Base-by-base conservation (phyloP, 2,329 filamentous ascomycete genomes). In the Apiospora koreana region DNA sequence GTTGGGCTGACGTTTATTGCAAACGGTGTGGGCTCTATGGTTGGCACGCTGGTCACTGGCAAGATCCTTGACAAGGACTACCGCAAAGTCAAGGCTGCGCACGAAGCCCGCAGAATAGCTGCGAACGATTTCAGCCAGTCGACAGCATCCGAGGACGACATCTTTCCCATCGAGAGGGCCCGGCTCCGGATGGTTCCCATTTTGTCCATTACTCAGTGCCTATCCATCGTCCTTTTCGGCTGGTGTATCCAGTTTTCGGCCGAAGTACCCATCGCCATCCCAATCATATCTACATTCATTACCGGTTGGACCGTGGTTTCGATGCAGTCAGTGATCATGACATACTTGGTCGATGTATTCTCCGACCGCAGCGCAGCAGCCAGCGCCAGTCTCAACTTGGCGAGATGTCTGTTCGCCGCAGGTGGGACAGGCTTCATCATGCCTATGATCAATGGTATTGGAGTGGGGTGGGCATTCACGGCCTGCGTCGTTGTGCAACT, bases 271-370 rank as follows among this genome's bases (percentile, higher is more conserved):
- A 85, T 88, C 23, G 83, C 85, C 0, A 78, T 86, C 0, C 86
- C 86, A 0, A 84, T 88, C 42, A 75, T 85, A 0, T 82, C 83
- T 0, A 85, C 84, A 0, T 88, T 88, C 69, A 78, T 87, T 46
- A 84, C 84, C 0, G 86, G 87, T 4, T 87, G 85, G 86, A 81
- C 86, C 0, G 82, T 83, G 0, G 80, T 86, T 6, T 86, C 86
- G 0, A 85, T 81, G 3, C 82, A 86, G 48, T 84, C 82, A 1
- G 74, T 85, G 1, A 80, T 87, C 41, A 85, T 82, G 77, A 88
- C 86, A 0, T 88, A 86, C 69, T 79, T 88, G 0, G 83, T 88
- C 3, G 87, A 89, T 72, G 77, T 88, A 0, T 89, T 86, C 71
- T 81, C 83, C 0, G 82, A 83, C 16, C 78, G 79, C 12, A 85